Conservation (phyloP, 345 rosid species). For the Clausena lansium region DNA sequence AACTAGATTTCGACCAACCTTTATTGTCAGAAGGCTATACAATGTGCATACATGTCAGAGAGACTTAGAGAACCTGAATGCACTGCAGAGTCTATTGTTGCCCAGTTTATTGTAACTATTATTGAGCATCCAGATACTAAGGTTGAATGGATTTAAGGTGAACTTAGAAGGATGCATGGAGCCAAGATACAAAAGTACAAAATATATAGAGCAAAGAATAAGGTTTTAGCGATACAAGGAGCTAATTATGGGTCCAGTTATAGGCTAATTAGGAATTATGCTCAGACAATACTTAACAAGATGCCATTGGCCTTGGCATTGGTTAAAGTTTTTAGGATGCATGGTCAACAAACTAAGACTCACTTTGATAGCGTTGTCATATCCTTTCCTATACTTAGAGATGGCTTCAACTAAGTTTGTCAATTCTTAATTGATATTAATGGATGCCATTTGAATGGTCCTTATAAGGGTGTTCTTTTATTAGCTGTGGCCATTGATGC, state of each 20-base stretch:
- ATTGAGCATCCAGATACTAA: neutral
- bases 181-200: neutral
- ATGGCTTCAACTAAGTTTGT: neutral
- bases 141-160: neutral
- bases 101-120: too few relatives aligned
- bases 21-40: too few relatives aligned
- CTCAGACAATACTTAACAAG: neutral
- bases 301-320: neutral
- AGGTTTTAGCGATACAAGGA: neutral
- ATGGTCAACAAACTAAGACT: rapidly evolving
- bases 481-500: neutral
- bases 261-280: neutral
- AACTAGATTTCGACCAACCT: too few relatives aligned
- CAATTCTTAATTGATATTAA: neutral
- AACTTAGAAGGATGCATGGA: neutral
- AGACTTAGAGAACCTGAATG: too few relatives aligned
- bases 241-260: neutral
- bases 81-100: too few relatives aligned
- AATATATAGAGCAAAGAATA: neutral
- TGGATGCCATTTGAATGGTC: neutral
- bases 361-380: neutral
- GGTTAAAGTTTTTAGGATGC: neutral
- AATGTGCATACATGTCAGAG: too few relatives aligned
- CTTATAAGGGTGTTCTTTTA: neutral
- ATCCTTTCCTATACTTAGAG: neutral